Conservation (phyloP, 108 stramenopile species). For the Cyclotella kingstonii region DNA sequence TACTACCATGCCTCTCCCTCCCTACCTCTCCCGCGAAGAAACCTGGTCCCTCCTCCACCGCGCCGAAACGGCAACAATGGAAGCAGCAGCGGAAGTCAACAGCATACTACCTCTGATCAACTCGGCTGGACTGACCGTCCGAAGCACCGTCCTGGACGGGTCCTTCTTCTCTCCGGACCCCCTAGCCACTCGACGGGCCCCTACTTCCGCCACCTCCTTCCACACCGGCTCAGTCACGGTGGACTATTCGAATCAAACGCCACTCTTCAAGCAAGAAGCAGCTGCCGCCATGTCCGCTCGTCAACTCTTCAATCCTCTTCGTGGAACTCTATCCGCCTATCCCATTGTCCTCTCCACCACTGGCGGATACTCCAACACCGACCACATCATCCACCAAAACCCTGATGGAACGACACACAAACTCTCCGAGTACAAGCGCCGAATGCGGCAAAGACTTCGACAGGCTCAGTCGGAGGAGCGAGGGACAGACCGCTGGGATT, state of each 20-base stretch:
- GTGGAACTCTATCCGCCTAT: conserved; percentile 32
- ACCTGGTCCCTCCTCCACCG: conserved; percentile 19
- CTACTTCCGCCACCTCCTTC: not conserved
- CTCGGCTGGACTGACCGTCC: conserved; percentile 55
- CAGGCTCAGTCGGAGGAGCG: conserved; percentile 50
- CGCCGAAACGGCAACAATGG: conserved; percentile 31
- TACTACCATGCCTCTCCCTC: conserved; percentile 15
- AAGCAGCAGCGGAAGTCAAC: conserved; percentile 40
- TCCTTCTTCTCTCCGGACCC: conserved; percentile 12
- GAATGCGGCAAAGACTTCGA: conserved; percentile 46
- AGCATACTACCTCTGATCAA: conserved; percentile 42
- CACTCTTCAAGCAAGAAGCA: conserved; percentile 22
- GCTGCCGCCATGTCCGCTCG: conserved; percentile 26
- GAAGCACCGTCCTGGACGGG: conserved; percentile 34
- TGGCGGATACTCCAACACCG: conserved; percentile 80
- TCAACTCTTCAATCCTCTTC: conserved; percentile 40
- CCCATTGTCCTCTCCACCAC: conserved; percentile 55
- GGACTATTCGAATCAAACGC: not conserved
- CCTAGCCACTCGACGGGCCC: not conserved
- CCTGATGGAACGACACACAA: conserved; percentile 53
- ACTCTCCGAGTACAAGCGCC: conserved; percentile 74
- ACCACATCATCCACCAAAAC: conserved; percentile 64
- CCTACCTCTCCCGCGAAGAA: conserved; percentile 2
- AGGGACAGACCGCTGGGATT: conserved; percentile 78
- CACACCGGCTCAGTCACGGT: not conserved